phyloP scores from a whole-genome alignment of 768 basidiomycete genomes.

The Basidioascus undulatus region DNA sequence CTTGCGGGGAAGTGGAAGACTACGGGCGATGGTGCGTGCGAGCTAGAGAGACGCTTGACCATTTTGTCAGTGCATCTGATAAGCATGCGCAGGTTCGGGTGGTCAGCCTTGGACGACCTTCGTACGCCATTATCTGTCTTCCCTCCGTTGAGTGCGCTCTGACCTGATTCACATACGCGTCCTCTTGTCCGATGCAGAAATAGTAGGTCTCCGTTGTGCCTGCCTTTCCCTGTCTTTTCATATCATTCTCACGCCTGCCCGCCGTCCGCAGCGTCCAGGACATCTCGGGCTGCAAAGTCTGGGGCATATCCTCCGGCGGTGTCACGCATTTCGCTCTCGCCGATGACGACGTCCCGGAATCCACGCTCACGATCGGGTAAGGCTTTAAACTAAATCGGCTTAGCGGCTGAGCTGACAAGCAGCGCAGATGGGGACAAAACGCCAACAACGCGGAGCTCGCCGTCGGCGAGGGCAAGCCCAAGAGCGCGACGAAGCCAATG shows the following conservation, averaged over 20 bases:
- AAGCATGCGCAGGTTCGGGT: constrained; percentile 37
- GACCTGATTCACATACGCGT: too few species aligned
- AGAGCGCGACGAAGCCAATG: constrained; percentile 65
- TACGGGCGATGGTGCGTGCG: constrained; percentile 48
- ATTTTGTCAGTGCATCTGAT: not conserved
- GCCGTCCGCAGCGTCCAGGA: constrained; percentile 22
- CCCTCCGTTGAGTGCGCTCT: too few species aligned
- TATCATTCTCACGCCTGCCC: too few species aligned
- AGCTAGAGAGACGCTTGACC: not conserved
- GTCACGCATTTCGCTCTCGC: constrained; percentile 68
- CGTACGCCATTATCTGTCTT: constrained; percentile 23
- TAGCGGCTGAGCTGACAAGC: not conserved
- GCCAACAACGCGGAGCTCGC: constrained; percentile 44
- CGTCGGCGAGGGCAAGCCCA: constrained; percentile 51
- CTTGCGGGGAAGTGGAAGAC: constrained; percentile 91
- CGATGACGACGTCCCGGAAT: constrained; percentile 38
- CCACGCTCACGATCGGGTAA: constrained; percentile 41
- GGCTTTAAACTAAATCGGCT: constrained; percentile 13
- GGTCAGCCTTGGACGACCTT: constrained; percentile 75
- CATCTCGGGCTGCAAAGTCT: constrained; percentile 42
- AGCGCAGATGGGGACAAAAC: constrained; percentile 15
- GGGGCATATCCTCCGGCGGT: constrained; percentile 46
- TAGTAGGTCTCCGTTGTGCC: too few species aligned
- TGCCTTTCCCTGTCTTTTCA: constrained; percentile 7
- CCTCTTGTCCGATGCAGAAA: too few species aligned